Evolutionary conservation across 257 asterid species (phyloP).

Genomic region (Ilex asprella): DNA sequence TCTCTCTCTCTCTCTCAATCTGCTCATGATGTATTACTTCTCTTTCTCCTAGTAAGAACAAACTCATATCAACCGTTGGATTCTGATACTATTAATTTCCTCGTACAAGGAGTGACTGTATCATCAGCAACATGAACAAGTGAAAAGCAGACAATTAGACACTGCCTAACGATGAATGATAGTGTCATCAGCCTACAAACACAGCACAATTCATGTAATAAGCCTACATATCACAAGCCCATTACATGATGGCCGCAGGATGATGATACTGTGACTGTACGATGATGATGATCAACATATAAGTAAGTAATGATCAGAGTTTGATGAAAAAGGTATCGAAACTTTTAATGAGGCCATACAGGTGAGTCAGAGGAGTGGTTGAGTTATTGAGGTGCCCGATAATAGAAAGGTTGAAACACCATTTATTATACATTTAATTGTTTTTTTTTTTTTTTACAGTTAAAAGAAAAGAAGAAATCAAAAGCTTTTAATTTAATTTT

Average conservation of each 20-base stretch:
- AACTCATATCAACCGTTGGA: too few species aligned
- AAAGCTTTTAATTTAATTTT: background rate
- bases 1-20: background rate
- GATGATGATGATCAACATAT: conserved; percentile 1
- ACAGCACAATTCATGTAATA: too few species aligned
- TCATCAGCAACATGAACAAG: too few species aligned
- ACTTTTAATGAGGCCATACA: conserved; percentile 32
- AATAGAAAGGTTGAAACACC: conserved; percentile 1
- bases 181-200: background rate
- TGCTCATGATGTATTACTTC: background rate
- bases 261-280: too few species aligned
- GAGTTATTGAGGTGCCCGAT: conserved; percentile 39
- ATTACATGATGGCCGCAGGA: too few species aligned
- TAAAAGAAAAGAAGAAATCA: background rate
- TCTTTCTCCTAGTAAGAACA: too few species aligned
- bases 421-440: background rate
- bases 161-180: background rate
- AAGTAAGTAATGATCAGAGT: conserved; percentile 31
- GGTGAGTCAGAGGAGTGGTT: conserved; percentile 48
- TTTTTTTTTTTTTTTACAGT: background rate
- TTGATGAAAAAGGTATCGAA: conserved; percentile 18
- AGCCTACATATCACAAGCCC: too few species aligned
- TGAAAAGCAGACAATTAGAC: too few species aligned
- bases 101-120: too few species aligned
- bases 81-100: too few species aligned